Evolutionary conservation across 179 eudicot genomes (phyloP).

Genomic region (Actinidia polygama): DNA sequence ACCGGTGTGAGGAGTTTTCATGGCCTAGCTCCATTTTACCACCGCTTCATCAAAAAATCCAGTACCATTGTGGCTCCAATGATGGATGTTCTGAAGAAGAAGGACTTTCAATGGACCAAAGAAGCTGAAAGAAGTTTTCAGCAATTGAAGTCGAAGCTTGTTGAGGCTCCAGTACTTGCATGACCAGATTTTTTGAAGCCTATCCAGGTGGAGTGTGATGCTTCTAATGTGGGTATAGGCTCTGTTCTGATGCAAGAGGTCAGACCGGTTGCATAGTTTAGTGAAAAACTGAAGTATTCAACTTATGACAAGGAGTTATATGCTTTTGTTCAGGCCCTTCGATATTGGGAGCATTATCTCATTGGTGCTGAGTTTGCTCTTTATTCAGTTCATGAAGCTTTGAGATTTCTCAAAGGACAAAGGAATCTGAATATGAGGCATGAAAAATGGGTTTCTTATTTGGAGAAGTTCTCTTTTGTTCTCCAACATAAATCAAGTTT

Average conservation of each 20-base stretch:
- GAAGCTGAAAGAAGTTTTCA: neutral
- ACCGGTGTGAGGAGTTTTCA: slow-evolving; percentile 1
- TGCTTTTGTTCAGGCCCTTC: neutral
- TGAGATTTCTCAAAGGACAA: neutral
- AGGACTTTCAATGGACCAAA: neutral
- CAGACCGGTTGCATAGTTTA: neutral
- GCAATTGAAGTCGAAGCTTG: neutral
- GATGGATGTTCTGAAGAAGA: neutral
- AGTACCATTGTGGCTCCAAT: neutral
- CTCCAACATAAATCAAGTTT: neutral
- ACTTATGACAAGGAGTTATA: neutral
- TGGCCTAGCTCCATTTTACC: neutral
- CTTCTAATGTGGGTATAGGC: neutral
- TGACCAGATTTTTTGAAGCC: neutral
- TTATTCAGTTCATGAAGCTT: slow-evolving; percentile 1
- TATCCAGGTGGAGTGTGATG: neutral
- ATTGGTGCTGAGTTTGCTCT: neutral
- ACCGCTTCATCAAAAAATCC: neutral
- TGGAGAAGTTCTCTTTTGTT: neutral
- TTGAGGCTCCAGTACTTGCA: neutral
- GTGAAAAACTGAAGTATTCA: neutral
- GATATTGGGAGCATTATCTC: neutral
- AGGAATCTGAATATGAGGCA: neutral
- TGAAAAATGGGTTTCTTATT: neutral
- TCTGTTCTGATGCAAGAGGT: neutral